Evolutionary conservation across 169 alveolate species (phyloP), one percentile per base, ranked within the genome.

Genomic region (Eimeria necatrix): DNA sequence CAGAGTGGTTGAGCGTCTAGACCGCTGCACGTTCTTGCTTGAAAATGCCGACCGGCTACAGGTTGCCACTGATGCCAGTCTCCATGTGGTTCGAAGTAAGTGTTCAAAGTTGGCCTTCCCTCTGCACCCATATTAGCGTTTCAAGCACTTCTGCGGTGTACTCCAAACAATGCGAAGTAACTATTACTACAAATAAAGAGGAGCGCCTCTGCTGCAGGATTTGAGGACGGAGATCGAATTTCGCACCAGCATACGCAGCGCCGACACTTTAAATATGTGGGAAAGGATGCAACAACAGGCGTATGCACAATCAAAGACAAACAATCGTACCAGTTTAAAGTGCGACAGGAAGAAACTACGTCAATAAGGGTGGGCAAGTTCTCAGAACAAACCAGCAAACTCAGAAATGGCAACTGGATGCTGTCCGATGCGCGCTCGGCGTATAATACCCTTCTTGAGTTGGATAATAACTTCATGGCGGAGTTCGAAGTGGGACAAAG

Each of bases 191-290:
- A n/a, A 51, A 26, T 22, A 12, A 14, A 53, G 24, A 56, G n/a
- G 1, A 4, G 68, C 32, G 53, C 32, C 49, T 68, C 14, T 59
- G 64, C 92, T 32, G 52, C 80, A 85, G 92, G 64, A 4, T 85
- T 85, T 71, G 92, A 85, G 92, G 92, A 85, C 64, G 92, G 92
- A 85, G 92, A 85, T 51, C 92, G 60, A 18, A 60, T 85, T 85
- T 85, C 92, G 4, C 92, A 85, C 61, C 64, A 60, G 49, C 60
- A 10, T 49, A 10, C 7, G 12, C 76, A 41, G 22, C 92, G 92
- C 61, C 80, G 76, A 52, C 76, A 53, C 14, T 85, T 56, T 46
- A 59, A 56, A 20, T 8, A 59, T 18, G 32, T 46, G 3, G 80
- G 24, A 20, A 60, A 56, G 49, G 70, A 85, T 41, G 3, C 24